Conservation (phyloP, 2,329 filamentous ascomycete genomes). For the Penicillium carneum region DNA sequence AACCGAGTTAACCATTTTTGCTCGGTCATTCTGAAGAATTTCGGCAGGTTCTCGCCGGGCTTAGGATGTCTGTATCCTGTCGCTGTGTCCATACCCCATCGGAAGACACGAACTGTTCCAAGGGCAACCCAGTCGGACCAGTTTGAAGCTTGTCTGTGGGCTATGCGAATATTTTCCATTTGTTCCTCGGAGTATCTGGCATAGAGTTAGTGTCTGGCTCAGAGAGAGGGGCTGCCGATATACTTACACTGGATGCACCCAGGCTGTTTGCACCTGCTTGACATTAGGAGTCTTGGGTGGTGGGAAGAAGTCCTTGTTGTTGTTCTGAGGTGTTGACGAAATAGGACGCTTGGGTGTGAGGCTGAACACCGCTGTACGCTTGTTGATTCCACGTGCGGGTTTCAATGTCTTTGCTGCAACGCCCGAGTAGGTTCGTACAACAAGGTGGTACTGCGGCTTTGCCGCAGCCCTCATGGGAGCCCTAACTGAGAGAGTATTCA, state of each 20-base stretch:
- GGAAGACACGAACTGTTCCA: conserved; percentile 74
- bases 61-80: conserved; percentile 81
- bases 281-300: conserved; percentile 65
- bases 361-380: not conserved
- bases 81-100: conserved; percentile 80
- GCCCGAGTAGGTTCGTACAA: conserved; percentile 37
- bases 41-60: conserved; percentile 51
- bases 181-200: conserved; percentile 74
- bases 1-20: conserved; percentile 89
- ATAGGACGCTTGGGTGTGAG: conserved; percentile 43
- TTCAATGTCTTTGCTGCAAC: conserved; percentile 31
- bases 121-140: conserved; percentile 81
- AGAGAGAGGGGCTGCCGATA: not conserved
- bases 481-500: conserved; percentile 41
- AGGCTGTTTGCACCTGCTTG: conserved; percentile 68
- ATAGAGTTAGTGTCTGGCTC: conserved; percentile 24
- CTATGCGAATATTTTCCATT: conserved; percentile 75
- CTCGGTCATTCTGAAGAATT: conserved; percentile 76
- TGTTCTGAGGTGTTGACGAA: conserved; percentile 47
- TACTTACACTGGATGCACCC: conserved; percentile 68
- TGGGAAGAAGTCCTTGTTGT: conserved; percentile 65
- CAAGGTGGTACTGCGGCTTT: conserved; percentile 38
- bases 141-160: conserved; percentile 76
- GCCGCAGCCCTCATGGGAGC: conserved; percentile 40
- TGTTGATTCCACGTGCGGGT: conserved; percentile 29